Conservation (phyloP, 345 rosid species). For the Adansonia digitata region DNA sequence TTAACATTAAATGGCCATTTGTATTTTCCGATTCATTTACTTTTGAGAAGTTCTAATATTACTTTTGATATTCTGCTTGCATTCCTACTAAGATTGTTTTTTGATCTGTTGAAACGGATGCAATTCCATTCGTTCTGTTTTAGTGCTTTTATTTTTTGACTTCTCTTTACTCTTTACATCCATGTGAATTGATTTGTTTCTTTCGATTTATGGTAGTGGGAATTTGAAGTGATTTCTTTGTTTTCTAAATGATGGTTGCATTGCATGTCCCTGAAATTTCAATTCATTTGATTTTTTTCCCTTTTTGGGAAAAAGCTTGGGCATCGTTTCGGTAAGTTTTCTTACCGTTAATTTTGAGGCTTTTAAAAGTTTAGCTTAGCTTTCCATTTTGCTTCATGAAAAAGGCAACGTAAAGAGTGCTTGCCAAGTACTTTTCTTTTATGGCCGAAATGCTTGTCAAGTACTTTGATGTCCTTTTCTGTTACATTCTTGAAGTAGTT, state of each 20-base stretch:
- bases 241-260: conserved; percentile 1
- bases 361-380: not conserved
- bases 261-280: not conserved
- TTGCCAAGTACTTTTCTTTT: not conserved
- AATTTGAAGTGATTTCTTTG: not conserved
- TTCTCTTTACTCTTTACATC: not conserved
- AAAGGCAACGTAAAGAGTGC: not conserved
- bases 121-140: not conserved
- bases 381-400: not conserved
- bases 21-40: not conserved
- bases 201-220: not conserved
- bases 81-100: not conserved
- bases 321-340: not conserved
- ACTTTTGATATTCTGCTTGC: not conserved
- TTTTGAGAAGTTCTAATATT: not conserved
- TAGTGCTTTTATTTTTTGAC: not conserved
- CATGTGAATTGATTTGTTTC: not conserved
- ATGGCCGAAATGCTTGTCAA: not conserved
- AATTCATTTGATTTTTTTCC: not conserved
- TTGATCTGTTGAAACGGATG: conserved; percentile 11
- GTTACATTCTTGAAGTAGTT: not conserved
- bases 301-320: not conserved
- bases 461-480: not conserved
- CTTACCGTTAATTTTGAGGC: not conserved
- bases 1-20: not conserved